Evolutionary conservation across 164 flowering plant genomes (phyloP).

Genomic region (Nymphaea thermarum): DNA sequence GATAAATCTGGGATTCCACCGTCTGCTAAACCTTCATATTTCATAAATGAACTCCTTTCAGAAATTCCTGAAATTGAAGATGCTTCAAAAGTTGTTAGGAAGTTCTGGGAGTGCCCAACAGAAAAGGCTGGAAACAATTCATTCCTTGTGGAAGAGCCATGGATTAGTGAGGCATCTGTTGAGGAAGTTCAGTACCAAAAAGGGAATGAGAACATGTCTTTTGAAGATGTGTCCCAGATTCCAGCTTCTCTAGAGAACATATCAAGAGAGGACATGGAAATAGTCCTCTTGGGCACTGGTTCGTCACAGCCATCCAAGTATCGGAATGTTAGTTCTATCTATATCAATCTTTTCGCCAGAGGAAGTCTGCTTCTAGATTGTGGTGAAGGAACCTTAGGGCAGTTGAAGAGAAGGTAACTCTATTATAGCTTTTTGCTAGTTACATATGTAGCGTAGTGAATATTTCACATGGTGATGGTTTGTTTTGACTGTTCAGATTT

Average conservation of each 20-base stretch:
- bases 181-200: background rate
- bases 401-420: constrained; percentile 86
- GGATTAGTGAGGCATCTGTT: constrained; percentile 20
- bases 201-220: background rate
- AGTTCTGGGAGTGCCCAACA: constrained; percentile 33
- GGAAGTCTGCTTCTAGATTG: constrained; percentile 90
- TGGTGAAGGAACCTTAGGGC: constrained; percentile 96
- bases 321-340: constrained; percentile 84
- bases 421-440: background rate
- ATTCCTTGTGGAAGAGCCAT: constrained; percentile 60
- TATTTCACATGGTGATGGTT: background rate
- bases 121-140: constrained; percentile 5
- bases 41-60: constrained; percentile 43
- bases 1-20: constrained; percentile 61
- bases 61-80: constrained; percentile 77
- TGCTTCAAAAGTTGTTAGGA: constrained; percentile 37
- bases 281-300: constrained; percentile 94
- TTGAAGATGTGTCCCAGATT: constrained; percentile 8
- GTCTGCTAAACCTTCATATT: constrained; percentile 15
- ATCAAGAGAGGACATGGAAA: constrained; percentile 81
- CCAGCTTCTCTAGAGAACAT: constrained; percentile 80
- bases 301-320: constrained; percentile 98
- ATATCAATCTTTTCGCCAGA: constrained; percentile 77
- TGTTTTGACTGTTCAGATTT: constrained; percentile 29
- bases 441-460: background rate